These are phyloP conservation scores for Stephanodiscus minutulus DNA, from an alignment of 108 stramenopile species.

Conservation along the genomic window DNA sequence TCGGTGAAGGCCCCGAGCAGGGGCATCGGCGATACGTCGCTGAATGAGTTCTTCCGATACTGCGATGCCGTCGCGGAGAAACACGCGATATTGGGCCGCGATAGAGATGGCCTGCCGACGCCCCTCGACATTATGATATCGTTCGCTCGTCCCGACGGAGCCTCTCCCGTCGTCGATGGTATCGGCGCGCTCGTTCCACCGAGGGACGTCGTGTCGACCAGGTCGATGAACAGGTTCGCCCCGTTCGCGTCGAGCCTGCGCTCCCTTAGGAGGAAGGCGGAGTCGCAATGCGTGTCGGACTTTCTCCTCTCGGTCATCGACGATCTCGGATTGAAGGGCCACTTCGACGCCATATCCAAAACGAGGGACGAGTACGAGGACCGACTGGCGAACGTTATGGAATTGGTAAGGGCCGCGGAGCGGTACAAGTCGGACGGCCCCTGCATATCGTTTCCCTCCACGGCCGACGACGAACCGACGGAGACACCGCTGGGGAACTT, in stretches of 20 bases:
- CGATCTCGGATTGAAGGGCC: conserved; percentile 54
- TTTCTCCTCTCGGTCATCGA: conserved; percentile 60
- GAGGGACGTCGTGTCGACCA: conserved; percentile 52
- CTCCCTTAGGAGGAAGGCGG: conserved; percentile 47
- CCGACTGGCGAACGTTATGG: conserved; percentile 67
- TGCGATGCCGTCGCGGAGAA: conserved; percentile 54
- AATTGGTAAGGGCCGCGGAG: conserved; percentile 66
- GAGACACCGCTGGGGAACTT: conserved; percentile 66
- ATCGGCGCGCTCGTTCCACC: conserved; percentile 33
- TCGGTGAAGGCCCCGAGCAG: conserved; percentile 72
- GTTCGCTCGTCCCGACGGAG: conserved; percentile 31
- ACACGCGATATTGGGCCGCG: conserved; percentile 27
- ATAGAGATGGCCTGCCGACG: conserved; percentile 33
- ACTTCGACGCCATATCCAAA: conserved; percentile 77
- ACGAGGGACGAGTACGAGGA: conserved; percentile 71
- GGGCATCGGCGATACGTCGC: conserved; percentile 69
- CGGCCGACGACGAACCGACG: conserved; percentile 7
- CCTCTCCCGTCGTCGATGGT: background rate
- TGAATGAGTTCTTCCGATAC: conserved; percentile 66
- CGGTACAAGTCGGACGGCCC: conserved; percentile 63
- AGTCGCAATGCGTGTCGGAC: conserved; percentile 40
- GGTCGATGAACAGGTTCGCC: conserved; percentile 57
- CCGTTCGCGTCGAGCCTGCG: conserved; percentile 64
- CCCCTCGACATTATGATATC: conserved; percentile 70
- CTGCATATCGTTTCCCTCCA: conserved; percentile 20